phyloP scores from a whole-genome alignment of 73 alveolate species.

The Loxodes magnus region DNA sequence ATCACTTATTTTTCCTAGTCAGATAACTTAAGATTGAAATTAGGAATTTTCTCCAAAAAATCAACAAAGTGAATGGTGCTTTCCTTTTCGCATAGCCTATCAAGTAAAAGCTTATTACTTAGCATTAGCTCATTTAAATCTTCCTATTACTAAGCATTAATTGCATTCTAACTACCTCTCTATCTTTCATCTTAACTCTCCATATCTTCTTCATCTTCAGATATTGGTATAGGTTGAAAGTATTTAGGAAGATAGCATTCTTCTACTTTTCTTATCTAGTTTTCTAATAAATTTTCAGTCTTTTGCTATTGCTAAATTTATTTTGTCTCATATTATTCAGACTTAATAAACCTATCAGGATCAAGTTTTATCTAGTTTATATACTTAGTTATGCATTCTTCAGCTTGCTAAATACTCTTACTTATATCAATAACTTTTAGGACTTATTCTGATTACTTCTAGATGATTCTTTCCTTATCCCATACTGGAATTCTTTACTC shows the following conservation, averaged over 20 bases:
- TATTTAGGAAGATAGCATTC: not conserved
- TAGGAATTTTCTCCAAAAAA: slow-evolving; percentile 24
- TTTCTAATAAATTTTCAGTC: too few relatives aligned
- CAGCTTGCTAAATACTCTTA: not conserved
- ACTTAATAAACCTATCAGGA: slow-evolving; percentile 2
- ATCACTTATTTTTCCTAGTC: slow-evolving; percentile 43
- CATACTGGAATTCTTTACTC: not conserved
- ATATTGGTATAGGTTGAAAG: not conserved
- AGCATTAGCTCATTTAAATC: too few relatives aligned
- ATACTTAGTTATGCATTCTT: not conserved
- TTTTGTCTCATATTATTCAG: not conserved
- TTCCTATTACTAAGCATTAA: not conserved
- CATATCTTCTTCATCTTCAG: not conserved
- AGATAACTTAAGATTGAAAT: slow-evolving; percentile 35
- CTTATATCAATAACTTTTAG: slow-evolving; percentile 7
- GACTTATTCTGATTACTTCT: not conserved
- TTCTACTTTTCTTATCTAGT: not conserved
- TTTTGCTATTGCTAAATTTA: not conserved
- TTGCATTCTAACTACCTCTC: not conserved
- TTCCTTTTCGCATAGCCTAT: not conserved
- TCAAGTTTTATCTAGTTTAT: not conserved
- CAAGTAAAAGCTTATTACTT: not conserved
- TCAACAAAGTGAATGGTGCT: slow-evolving; percentile 10
- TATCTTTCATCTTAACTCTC: not conserved
- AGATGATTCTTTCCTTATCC: not conserved